phyloP scores from a whole-genome alignment of 352 stramenopile genomes.

The Peronosclerospora sorghi region DNA sequence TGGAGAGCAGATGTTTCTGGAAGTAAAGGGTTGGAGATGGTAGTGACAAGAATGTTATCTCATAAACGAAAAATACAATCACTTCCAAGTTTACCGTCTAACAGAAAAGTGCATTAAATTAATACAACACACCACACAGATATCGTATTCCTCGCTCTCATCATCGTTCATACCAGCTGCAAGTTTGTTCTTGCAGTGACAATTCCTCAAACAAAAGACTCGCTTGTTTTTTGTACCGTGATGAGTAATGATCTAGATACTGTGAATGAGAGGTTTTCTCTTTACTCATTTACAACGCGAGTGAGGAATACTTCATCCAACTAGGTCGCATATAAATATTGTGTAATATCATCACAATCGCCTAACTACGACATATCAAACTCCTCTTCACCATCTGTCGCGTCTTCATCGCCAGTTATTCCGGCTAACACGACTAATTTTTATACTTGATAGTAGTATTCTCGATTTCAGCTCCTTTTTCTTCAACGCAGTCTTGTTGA shows the following conservation, averaged over 20 bases:
- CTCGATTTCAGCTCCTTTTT: constrained; percentile 56
- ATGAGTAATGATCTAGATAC: constrained; percentile 20
- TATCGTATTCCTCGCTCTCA: constrained; percentile 3
- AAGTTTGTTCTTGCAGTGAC: constrained; percentile 40
- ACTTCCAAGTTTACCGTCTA: too few species aligned
- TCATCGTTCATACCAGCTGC: constrained; percentile 19
- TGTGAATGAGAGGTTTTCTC: constrained; percentile 6
- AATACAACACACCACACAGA: too few species aligned
- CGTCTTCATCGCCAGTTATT: constrained; percentile 13
- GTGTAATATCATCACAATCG: constrained; percentile 68
- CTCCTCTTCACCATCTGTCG: constrained; percentile 26
- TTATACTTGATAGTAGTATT: constrained; percentile 22
- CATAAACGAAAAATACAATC: too few species aligned
- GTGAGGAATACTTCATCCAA: constrained; percentile 30
- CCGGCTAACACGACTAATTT: constrained; percentile 9
- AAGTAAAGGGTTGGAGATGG: too few species aligned
- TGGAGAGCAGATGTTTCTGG: too few species aligned
- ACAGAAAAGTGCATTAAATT: too few species aligned
- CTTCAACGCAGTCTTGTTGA: constrained; percentile 84
- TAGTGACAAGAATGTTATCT: too few species aligned
- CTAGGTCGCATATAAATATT: constrained; percentile 50
- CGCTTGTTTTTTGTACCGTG: constrained; percentile 13
- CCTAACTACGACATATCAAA: constrained; percentile 79
- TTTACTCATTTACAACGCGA: constrained; percentile 5
- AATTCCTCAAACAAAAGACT: constrained; percentile 28